Conservation (phyloP, 192 early-diverging fungal species). For the Haplosporangium gracile region DNA sequence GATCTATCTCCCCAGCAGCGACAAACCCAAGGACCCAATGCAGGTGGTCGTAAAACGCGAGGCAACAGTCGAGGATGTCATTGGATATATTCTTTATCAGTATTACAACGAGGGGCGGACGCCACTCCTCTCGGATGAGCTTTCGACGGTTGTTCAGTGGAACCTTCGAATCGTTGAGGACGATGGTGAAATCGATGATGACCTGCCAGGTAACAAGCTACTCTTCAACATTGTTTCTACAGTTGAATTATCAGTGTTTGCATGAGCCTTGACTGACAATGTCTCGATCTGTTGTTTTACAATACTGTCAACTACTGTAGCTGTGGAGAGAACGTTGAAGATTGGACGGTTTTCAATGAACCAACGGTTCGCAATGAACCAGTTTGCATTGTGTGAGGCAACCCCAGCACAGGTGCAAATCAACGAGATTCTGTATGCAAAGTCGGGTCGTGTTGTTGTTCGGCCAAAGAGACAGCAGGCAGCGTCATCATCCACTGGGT, state of each 20-base stretch:
- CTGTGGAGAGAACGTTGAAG: slow-evolving; percentile 87
- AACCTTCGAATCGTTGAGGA: slow-evolving; percentile 93
- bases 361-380: slow-evolving; percentile 85
- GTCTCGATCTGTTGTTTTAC: background rate
- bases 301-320: slow-evolving; percentile 53
- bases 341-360: slow-evolving; percentile 79
- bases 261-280: background rate
- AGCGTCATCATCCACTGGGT: slow-evolving; percentile 1
- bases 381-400: slow-evolving; percentile 90
- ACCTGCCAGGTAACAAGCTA: slow-evolving; percentile 83
- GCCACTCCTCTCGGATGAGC: slow-evolving; percentile 73
- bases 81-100: slow-evolving; percentile 92
- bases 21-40: slow-evolving; percentile 63
- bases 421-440: slow-evolving; percentile 61
- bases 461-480: slow-evolving; percentile 38
- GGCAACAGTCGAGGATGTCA: slow-evolving; percentile 92
- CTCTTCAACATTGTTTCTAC: background rate
- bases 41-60: slow-evolving; percentile 79
- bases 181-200: slow-evolving; percentile 96
- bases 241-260: background rate
- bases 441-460: slow-evolving; percentile 23
- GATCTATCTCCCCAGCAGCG: slow-evolving; percentile 73
- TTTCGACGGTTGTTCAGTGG: slow-evolving; percentile 85
- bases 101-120: slow-evolving; percentile 80
- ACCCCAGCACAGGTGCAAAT: slow-evolving; percentile 77